Percentiles rank a stretch among this genome's conserved stretches.
Conservation (phyloP, 2,329 filamentous ascomycete genomes). For the Paecilomyces formosus region DNA sequence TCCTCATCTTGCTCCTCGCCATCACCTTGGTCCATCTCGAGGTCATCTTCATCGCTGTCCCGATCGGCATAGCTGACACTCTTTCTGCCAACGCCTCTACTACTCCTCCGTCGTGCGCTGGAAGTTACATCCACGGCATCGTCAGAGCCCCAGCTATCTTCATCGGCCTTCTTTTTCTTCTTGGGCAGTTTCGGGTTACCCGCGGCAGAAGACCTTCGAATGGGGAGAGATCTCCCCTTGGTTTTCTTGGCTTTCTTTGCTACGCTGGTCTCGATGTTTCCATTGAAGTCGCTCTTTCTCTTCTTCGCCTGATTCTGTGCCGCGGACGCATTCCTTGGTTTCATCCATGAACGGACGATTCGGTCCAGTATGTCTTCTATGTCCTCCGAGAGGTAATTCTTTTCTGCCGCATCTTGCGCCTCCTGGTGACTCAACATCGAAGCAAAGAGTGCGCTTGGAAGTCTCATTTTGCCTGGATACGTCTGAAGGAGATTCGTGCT, state of each 20-base stretch:
- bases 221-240: constrained; percentile 18
- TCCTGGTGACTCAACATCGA: constrained; percentile 67
- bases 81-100: constrained; percentile 24
- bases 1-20: constrained; percentile 31
- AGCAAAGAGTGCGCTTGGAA: constrained; percentile 73
- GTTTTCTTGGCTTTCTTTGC: constrained; percentile 27
- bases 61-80: constrained; percentile 38
- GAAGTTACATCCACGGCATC: constrained; percentile 31
- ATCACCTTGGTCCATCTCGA: constrained; percentile 32
- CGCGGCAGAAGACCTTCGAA: constrained; percentile 25
- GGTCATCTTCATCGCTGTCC: constrained; percentile 37
- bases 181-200: constrained; percentile 23
- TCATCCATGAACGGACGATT: constrained; percentile 62
- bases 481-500: constrained; percentile 60
- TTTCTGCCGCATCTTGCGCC: constrained; percentile 79
- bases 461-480: constrained; percentile 69
- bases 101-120: constrained; percentile 32
- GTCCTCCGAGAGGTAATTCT: constrained; percentile 72
- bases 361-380: constrained; percentile 70
- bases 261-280: constrained; percentile 14
- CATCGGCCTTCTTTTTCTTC: constrained; percentile 24
- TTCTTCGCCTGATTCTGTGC: constrained; percentile 27
- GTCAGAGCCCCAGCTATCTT: constrained; percentile 34
- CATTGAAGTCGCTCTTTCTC: constrained; percentile 31
- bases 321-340: constrained; percentile 42